phyloP scores from a whole-genome alignment of 2,329 filamentous ascomycete genomes.

The Colletotrichum sp. region DNA sequence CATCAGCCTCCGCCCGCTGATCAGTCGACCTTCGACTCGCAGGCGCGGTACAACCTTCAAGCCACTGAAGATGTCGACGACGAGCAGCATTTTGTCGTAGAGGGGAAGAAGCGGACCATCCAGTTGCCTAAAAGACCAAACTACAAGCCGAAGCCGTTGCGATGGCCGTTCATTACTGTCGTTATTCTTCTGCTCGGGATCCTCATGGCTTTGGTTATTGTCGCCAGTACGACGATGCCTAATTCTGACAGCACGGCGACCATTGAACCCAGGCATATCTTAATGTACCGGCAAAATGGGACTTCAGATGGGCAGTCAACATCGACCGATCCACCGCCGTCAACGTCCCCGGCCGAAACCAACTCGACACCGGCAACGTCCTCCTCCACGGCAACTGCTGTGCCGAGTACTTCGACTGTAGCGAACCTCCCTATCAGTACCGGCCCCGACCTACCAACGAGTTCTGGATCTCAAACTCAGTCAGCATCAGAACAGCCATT shows the following conservation, averaged over 20 bases:
- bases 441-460: neutral
- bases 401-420: neutral
- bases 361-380: neutral
- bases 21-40: conserved; percentile 31
- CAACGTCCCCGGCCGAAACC: neutral
- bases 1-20: conserved; percentile 8
- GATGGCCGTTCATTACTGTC: conserved; percentile 35
- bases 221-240: conserved; percentile 32
- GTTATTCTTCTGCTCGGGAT: conserved; percentile 28
- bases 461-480: neutral
- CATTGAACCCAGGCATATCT: conserved; percentile 20
- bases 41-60: conserved; percentile 34
- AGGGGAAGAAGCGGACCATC: neutral
- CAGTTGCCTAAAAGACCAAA: conserved; percentile 20
- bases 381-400: neutral
- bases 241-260: conserved; percentile 31
- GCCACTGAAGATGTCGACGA: conserved; percentile 29
- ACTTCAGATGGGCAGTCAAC: neutral
- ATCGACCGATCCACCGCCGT: neutral
- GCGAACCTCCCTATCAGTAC: neutral
- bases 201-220: conserved; percentile 31
- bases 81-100: conserved; percentile 17
- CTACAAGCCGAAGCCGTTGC: conserved; percentile 36
- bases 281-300: neutral
- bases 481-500: neutral